Evolutionary conservation across 2,329 filamentous ascomycete genomes (phyloP).

Genomic region (Diaporthe nobilis): DNA sequence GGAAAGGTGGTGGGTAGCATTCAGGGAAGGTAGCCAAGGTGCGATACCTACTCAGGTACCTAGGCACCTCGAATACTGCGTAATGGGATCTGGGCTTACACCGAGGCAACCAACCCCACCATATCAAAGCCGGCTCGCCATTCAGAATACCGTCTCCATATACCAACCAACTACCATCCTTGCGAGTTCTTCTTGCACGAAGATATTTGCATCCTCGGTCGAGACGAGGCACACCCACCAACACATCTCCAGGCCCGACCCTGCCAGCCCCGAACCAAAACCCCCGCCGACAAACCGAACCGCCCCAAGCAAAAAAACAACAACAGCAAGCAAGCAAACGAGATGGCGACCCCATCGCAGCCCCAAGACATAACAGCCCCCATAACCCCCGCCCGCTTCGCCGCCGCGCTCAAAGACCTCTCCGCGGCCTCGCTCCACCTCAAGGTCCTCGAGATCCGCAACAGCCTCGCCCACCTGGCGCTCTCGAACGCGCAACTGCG

Average conservation of each 20-base stretch:
- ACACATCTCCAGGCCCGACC: neutral
- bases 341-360: conserved; percentile 71
- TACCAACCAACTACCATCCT: neutral
- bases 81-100: conserved; percentile 1
- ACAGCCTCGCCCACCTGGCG: conserved; percentile 80
- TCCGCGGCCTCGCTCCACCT: conserved; percentile 77
- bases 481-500: conserved; percentile 81
- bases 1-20: conserved; percentile 6
- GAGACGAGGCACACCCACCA: neutral
- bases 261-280: neutral
- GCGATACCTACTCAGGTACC: no score
- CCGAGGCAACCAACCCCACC: conserved; percentile 11
- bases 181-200: neutral
- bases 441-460: conserved; percentile 82
- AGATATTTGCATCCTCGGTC: neutral
- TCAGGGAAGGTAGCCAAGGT: neutral
- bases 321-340: neutral
- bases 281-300: neutral
- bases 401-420: conserved; percentile 76
- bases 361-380: conserved; percentile 58
- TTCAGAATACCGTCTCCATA: neutral
- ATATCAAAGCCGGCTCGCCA: neutral
- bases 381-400: conserved; percentile 75
- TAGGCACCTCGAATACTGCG: neutral
- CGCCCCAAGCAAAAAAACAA: neutral